phyloP scores from a whole-genome alignment of 768 basidiomycete species.

The Ramaria sp. region DNA sequence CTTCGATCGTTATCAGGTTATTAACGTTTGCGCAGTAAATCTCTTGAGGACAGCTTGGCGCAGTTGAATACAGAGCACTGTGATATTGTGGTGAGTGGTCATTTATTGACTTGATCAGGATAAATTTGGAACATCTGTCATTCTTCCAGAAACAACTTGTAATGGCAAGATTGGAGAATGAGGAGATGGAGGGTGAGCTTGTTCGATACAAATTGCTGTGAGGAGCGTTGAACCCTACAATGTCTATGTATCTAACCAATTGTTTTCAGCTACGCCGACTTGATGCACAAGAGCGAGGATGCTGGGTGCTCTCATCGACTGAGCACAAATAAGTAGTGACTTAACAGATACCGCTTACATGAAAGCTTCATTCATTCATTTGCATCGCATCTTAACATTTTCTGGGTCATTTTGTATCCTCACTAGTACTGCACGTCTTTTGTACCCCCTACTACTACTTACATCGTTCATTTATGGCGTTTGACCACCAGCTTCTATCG shows the following conservation, averaged over 20 bases:
- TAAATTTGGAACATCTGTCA: not conserved
- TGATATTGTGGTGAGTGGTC: constrained; percentile 42
- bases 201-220: constrained; percentile 90
- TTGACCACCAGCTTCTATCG: no score
- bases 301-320: constrained; percentile 56
- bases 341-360: not conserved
- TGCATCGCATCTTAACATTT: not conserved
- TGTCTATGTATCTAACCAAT: not conserved
- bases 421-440: not conserved
- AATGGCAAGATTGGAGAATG: constrained; percentile 74
- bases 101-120: constrained; percentile 8
- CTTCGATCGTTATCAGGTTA: not conserved
- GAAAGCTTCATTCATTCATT: not conserved
- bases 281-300: constrained; percentile 68
- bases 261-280: constrained; percentile 46
- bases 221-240: constrained; percentile 20
- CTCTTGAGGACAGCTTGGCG: constrained; percentile 65
- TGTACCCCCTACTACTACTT: no score
- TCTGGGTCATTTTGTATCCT: not conserved
- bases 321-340: constrained; percentile 26
- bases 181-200: constrained; percentile 88
- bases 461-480: not conserved
- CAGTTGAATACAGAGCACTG: constrained; percentile 80
- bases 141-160: constrained; percentile 76
- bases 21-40: constrained; percentile 42